A percentile compares a stretch with the other conserved stretches of the same genome.
phyloP scores from a whole-genome alignment of 371 early-diverging fungal species.

The Spraguea lophii region DNA sequence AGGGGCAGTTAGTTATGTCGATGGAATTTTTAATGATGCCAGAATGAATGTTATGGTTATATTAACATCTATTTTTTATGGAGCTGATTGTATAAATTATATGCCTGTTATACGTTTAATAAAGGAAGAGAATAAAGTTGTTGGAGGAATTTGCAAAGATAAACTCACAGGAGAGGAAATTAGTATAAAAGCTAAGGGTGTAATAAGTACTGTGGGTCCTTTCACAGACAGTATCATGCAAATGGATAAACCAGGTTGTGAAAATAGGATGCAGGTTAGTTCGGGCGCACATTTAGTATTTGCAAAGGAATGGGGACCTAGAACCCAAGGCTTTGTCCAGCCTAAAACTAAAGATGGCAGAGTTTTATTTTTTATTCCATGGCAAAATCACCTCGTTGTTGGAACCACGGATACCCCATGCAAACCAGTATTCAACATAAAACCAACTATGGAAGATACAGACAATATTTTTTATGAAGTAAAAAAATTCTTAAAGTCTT shows the following conservation, averaged over 20 bases:
- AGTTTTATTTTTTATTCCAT: slow-evolving; percentile 91
- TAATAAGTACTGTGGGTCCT: slow-evolving; percentile 75
- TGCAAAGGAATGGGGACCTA: slow-evolving; percentile 68
- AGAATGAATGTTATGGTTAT: slow-evolving; percentile 85
- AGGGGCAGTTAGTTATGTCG: slow-evolving; percentile 86
- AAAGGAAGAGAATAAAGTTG: slow-evolving; percentile 54
- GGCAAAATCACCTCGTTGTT: slow-evolving; percentile 84
- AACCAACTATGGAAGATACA: slow-evolving; percentile 74
- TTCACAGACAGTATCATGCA: slow-evolving; percentile 58
- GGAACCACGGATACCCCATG: slow-evolving; percentile 87
- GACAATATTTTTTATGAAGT: slow-evolving; percentile 80
- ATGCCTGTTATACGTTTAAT: slow-evolving; percentile 61
- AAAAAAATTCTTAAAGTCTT: slow-evolving; percentile 60
- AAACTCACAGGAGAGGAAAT: slow-evolving; percentile 64
- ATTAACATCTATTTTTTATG: slow-evolving; percentile 70
- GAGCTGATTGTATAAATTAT: slow-evolving; percentile 80
- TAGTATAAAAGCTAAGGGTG: slow-evolving; percentile 65
- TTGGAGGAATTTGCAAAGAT: slow-evolving; percentile 64
- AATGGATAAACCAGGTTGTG: slow-evolving; percentile 58
- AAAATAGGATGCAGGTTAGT: slow-evolving; percentile 63
- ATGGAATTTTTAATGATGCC: slow-evolving; percentile 89
- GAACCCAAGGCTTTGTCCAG: slow-evolving; percentile 82
- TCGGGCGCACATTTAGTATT: slow-evolving; percentile 86
- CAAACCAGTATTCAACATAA: slow-evolving; percentile 55
- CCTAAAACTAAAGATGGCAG: slow-evolving; percentile 86